Evolutionary conservation across 129 eudicot genomes (phyloP), one percentile per base, ranked within the genome.

Genomic region (Smallanthus sonchifolius): DNA sequence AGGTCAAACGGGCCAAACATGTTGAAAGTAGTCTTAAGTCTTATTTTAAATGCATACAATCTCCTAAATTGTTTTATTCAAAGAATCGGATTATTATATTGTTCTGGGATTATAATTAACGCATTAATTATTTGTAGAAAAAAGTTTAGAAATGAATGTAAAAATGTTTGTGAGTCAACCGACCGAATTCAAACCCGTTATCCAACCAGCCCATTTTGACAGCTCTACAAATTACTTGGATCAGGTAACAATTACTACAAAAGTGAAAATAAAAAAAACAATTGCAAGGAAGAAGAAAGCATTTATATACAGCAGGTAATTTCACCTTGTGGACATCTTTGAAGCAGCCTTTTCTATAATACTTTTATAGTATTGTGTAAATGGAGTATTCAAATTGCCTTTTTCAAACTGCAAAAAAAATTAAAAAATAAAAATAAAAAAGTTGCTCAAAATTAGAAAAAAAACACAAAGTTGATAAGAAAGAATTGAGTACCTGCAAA

Each of bases 301-400:
- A 19, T 11, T 37, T 35, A 19, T 7, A 34, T 37, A 19, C 42
- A 39, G 67, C 72, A 66, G 3, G 44, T 39, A 71, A 14, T 69
- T 19, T 77, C 62, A 79, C 83, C 83, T 72, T 55, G 56, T 75
- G 69, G 78, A 67, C 74, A 61, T 84, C 81, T 88, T 88, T 60
- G 79, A 68, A 65, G 85, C 77, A 72, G 97, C 96, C 81, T 95
- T 95, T 62, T 88, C 92, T 72, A 83, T 80, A 70, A 84, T 81
- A 74, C 99, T 88, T 84, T 48, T 87, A 84, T 95, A 95, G 73
- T 83, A 95, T 54, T 95, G 99, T 70, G 79, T 82, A 83, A 91
- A 95, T 39, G 99, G 80, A 63, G 81, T 32, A 39, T 82, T 80
- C 69, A 64, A 65, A 44, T 83, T 80, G 48, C 87, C 82, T 72